phyloP scores from a whole-genome alignment of 140 eudicot genomes.

The Erigeron philadelphicus region DNA sequence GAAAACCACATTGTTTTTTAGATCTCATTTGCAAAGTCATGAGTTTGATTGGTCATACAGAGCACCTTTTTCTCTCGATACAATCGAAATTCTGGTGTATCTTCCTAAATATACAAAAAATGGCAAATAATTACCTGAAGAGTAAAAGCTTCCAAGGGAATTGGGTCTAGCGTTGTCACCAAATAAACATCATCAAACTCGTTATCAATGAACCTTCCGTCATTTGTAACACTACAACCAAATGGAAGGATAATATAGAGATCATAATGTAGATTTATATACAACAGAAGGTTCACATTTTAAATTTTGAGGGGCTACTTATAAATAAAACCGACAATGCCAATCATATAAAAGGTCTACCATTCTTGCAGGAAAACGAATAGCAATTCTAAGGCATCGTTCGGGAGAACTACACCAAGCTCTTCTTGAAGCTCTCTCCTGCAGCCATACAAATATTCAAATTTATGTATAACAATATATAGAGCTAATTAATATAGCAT shows the following conservation, averaged over 20 bases:
- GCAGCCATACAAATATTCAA: conserved; percentile 20
- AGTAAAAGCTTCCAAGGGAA: conserved; percentile 91
- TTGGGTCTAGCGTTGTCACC: conserved; percentile 78
- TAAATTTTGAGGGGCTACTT: not conserved
- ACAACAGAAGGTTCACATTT: not conserved
- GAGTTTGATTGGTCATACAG: not conserved
- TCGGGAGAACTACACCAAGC: conserved; percentile 80
- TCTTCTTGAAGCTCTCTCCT: conserved; percentile 99
- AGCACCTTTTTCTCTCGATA: conserved; percentile 14
- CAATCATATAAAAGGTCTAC: conserved; percentile 29
- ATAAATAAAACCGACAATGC: not conserved
- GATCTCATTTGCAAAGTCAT: not conserved
- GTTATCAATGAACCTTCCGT: conserved; percentile 73
- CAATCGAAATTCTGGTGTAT: not conserved
- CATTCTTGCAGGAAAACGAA: conserved; percentile 68
- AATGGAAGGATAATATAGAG: not conserved
- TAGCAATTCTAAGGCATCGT: conserved; percentile 79
- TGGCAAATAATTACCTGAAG: conserved; percentile 59
- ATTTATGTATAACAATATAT: not conserved
- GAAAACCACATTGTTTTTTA: conserved; percentile 9
- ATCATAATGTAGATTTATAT: not conserved
- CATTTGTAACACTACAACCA: conserved; percentile 67
- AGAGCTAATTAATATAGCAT: not conserved
- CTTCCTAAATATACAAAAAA: not conserved
- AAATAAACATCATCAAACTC: conserved; percentile 89